Evolutionary conservation across 2,329 filamentous ascomycete species (phyloP).

Genomic region (Pseudocercospora ulei): DNA sequence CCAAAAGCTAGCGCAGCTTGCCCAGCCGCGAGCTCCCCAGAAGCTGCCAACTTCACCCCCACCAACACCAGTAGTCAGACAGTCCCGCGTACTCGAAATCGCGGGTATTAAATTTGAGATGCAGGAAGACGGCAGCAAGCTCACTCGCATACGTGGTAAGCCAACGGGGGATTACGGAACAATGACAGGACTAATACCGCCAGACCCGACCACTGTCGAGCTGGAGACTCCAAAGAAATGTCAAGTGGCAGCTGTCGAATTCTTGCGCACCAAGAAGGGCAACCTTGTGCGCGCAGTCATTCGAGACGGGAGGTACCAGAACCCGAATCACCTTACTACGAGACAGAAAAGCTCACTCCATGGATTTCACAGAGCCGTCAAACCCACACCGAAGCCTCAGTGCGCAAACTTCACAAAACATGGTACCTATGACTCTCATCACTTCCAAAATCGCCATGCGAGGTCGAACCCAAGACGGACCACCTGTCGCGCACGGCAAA

Average conservation of each 20-base stretch:
- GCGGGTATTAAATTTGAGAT: constrained; percentile 66
- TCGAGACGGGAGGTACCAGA: constrained; percentile 21
- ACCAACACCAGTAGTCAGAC: neutral
- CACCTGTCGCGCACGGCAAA: constrained; percentile 15
- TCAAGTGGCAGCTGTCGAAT: constrained; percentile 65
- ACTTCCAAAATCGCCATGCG: constrained; percentile 11
- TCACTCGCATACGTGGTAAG: constrained; percentile 64
- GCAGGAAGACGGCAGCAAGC: constrained; percentile 68
- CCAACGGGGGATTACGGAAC: constrained; percentile 9
- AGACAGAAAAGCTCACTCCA: neutral
- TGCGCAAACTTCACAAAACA: constrained; percentile 33
- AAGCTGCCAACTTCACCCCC: constrained; percentile 32
- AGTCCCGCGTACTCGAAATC: constrained; percentile 53
- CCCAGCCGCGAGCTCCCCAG: constrained; percentile 52
- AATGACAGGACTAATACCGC: constrained; percentile 13
- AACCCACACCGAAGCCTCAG: constrained; percentile 21
- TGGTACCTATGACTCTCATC: constrained; percentile 25
- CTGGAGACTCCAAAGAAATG: constrained; percentile 62
- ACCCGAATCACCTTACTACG: neutral
- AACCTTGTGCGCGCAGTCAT: constrained; percentile 58
- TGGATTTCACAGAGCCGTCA: constrained; percentile 14
- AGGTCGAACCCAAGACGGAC: constrained; percentile 6
- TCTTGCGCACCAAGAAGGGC: constrained; percentile 76
- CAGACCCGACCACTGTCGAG: constrained; percentile 23
- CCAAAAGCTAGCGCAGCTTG: constrained; percentile 57